A percentile compares a stretch with the other conserved stretches of the same genome.
phyloP scores from a whole-genome alignment of 257 asterid species.

The Solanum chaucha region DNA sequence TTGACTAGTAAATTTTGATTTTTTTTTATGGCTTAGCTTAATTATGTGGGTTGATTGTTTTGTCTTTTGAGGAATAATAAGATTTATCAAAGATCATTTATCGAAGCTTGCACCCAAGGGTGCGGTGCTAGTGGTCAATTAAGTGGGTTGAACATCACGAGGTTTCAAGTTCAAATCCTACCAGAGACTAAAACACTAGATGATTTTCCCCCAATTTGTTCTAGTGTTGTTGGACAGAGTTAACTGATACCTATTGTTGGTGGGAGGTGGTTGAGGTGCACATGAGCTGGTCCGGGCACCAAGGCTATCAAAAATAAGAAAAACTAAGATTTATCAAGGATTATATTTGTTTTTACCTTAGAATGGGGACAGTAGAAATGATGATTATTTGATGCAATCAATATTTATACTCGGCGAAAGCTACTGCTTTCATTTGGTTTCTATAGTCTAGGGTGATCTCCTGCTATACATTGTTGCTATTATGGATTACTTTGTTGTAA shows the following conservation, averaged over 20 bases:
- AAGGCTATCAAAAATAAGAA: not conserved
- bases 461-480: not conserved
- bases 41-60: not conserved
- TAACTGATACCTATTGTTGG: not conserved
- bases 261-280: not conserved
- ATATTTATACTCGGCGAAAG: not conserved
- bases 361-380: not conserved
- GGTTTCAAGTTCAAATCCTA: not conserved
- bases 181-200: not conserved
- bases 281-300: not conserved
- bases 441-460: not conserved
- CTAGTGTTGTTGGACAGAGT: not conserved
- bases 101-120: not conserved
- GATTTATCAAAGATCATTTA: not conserved
- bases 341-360: not conserved
- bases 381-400: not conserved
- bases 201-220: not conserved
- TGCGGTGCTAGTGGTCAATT: not conserved
- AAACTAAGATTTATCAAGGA: not conserved
- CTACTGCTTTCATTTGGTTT: not conserved
- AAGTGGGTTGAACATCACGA: not conserved
- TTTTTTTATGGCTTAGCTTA: not conserved
- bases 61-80: not conserved
- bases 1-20: not conserved
- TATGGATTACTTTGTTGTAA: not conserved